Base-by-base conservation (phyloP, 2,329 filamentous ascomycete genomes). In the Cladosporium cucumerinum region DNA sequence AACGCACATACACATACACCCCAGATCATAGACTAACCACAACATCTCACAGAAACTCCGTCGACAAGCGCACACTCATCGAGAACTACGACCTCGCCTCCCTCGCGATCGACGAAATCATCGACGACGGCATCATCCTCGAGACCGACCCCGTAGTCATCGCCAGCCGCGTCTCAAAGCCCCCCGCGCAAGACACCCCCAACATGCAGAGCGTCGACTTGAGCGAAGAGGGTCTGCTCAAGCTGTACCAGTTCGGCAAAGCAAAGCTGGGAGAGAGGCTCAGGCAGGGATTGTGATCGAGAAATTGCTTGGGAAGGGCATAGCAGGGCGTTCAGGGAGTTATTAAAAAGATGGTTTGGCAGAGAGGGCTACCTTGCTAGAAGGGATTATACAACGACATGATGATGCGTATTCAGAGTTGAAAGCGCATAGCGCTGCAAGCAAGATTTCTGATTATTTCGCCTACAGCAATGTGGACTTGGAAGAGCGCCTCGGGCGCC, bases 61-160 rank as follows among this genome's bases (percentile, higher is more conserved):
- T 96, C 59, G 95, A 99, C 82, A 97, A 97, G 85, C 89, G 95
- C 71, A 98, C 95, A 65, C 93, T 98, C 70, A 89, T 98, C 75
- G 95, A 99, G 81, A 98, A 98, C 85, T 99, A 98, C 83, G 95
- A 98, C 79, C 86, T 98, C 25, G 91, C 97, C 68, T 91, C 93
- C 16, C 87, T 99, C 62, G 92, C 93, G 52, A 91, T 99, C 69
- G 95, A 99, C 78, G 95, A 99, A 79, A 94, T 96, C 68, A 87
- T 96, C 62, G 93, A 97, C 79, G 93, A 96, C 75, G 95, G 95
- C 66, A 96, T 98, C 76, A 94, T 99, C 72, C 87, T 99, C 67
- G 95, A 99, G 82, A 98, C 94, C 0, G 95, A 99, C 77, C 93
- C 95, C 0, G 94, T 95, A 69, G 91, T 97, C 73, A 91, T 99